Base-by-base conservation (phyloP, 345 rosid genomes). In the Linum usitatissimum region DNA sequence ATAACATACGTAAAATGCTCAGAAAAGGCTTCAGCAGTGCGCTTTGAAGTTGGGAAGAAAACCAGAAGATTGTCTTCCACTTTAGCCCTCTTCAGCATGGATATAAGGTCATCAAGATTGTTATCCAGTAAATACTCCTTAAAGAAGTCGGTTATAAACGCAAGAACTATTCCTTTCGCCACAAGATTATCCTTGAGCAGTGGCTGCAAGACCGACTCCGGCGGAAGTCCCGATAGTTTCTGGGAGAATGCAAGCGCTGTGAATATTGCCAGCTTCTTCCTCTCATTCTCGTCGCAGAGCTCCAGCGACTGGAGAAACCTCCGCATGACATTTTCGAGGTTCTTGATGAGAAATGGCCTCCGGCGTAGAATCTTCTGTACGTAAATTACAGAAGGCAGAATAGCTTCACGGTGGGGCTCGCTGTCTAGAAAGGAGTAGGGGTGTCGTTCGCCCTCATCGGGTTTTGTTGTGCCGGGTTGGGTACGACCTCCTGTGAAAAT, bases 371-470 rank as follows among this genome's bases (percentile, higher is more conserved):
- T 88, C 73, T 94, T 88, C 76, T 94, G 96, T 53, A 85, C 77
- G 71, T 94, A 90, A 51, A 90, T 83, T 55, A 94, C 97, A 70
- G 81, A 94, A 57, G 96, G 96, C 71, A 88, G 72, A 69, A 88
- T 83, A 59, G 68, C 73, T 75, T 90, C 95, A 34, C 96, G 92
- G 64, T 56, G 79, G 58, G 99, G 89, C 75, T 90, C 95, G 70
- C 89, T 78, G 70, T 88, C 97, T 57, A 94, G 76, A 55, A 94
- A 69, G 72, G 97, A 88, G 84, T 88, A 86, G 63, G 90, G 68
- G 62, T 94, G 99, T 63, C 91, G 89, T 75, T 88, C 99, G 66
- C 99, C 97, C 84, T 90, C 99, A 79, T 94, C 99, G 66, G 96
- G 82, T 74, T 94, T 90, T 39, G 85, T 86, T 60, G 99, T 84